Percentiles rank a stretch among this genome's conserved stretches.
phyloP scores from a whole-genome alignment of 1,139 yeast genomes.

The Kazachstania sp. region DNA sequence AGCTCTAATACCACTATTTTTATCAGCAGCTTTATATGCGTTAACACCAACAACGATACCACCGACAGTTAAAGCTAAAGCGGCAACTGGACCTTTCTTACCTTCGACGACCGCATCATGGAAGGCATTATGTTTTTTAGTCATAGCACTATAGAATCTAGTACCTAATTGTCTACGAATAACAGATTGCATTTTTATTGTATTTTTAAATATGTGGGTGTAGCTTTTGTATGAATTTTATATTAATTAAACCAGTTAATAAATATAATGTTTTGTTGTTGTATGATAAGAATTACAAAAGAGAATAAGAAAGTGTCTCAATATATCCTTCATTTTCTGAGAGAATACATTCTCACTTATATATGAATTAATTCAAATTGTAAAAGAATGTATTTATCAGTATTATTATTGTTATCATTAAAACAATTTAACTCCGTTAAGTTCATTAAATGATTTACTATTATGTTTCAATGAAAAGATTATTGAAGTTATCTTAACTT shows the following conservation, averaged over 20 bases:
- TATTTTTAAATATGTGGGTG: neutral
- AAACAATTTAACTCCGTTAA: too few species aligned
- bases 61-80: constrained; percentile 4
- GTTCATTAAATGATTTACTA: too few species aligned
- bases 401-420: too few species aligned
- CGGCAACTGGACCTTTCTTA: neutral
- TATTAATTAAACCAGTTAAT: neutral
- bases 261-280: neutral
- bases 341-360: too few species aligned
- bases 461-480: too few species aligned
- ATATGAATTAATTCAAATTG: too few species aligned
- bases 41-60: constrained; percentile 2
- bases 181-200: neutral
- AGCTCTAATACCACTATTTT: constrained; percentile 10
- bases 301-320: too few species aligned
- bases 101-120: neutral
- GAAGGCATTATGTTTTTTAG: neutral
- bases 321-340: too few species aligned
- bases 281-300: too few species aligned
- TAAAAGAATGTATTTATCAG: too few species aligned
- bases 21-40: constrained; percentile 4
- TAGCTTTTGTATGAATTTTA: neutral
- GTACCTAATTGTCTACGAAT: neutral
- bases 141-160: neutral
- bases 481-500: too few species aligned